These are phyloP conservation scores for Vinca major DNA, from an alignment of 305 asterid genomes.

Conservation along the genomic window DNA sequence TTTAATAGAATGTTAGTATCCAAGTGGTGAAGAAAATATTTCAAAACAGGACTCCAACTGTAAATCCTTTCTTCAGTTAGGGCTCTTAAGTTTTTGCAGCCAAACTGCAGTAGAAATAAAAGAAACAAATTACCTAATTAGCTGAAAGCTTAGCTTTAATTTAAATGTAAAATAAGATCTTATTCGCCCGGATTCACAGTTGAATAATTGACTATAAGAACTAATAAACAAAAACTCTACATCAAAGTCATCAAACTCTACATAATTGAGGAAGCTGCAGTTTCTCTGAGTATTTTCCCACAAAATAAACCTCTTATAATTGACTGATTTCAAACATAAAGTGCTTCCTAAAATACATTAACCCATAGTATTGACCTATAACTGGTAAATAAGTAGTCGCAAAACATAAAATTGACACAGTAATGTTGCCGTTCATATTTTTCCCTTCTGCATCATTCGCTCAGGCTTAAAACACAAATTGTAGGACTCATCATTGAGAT, in stretches of 20 bases:
- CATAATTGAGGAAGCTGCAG: not conserved
- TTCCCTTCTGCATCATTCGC: not conserved
- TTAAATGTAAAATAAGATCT: not conserved
- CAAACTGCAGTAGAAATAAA: not conserved
- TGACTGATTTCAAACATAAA: not conserved
- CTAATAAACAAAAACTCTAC: not conserved
- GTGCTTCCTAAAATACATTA: not conserved
- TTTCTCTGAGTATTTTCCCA: not conserved
- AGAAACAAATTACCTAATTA: not conserved
- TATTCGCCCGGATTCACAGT: not conserved
- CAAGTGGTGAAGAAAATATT: not conserved
- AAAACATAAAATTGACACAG: no score
- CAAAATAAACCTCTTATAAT: not conserved
- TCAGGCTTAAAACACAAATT: not conserved
- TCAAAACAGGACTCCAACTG: not conserved
- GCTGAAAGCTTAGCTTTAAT: not conserved
- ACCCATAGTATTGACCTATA: no score
- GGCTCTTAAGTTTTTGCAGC: not conserved
- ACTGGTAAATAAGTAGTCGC: no score
- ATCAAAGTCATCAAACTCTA: not conserved
- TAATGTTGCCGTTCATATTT: not conserved
- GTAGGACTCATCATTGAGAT: not conserved
- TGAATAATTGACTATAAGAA: not conserved
- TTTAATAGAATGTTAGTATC: not conserved
- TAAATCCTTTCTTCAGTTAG: not conserved